Conservation (phyloP, 768 basidiomycete genomes). For the Mycena olivaceomarginata region DNA sequence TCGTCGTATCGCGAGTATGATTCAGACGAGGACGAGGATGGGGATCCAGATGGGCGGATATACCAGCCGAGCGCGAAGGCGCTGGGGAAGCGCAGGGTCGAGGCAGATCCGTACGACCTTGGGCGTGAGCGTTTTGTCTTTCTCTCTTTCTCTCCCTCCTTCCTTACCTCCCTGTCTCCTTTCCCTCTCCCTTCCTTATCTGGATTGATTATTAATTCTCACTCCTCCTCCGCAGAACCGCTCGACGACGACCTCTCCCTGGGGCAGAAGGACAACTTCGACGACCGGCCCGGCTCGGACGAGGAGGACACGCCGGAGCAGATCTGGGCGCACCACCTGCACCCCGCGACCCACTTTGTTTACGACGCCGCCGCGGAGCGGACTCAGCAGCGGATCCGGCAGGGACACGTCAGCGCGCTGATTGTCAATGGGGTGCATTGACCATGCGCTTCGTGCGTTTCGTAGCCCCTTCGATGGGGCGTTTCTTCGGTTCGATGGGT, state of each 20-base stretch:
- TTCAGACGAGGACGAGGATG: slow-evolving; percentile 46
- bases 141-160: background rate
- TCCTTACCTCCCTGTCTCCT: background rate
- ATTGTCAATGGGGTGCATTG: slow-evolving; percentile 71
- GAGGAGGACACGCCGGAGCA: slow-evolving; percentile 54
- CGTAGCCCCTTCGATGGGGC: background rate
- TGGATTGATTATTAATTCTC: background rate
- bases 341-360: slow-evolving; percentile 79
- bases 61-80: slow-evolving; percentile 89
- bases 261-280: slow-evolving; percentile 56
- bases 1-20: background rate
- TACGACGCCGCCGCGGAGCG: slow-evolving; percentile 96
- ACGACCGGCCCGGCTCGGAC: slow-evolving; percentile 66
- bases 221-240: slow-evolving; percentile 55
- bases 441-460: background rate
- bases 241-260: slow-evolving; percentile 78
- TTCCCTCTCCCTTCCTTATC: background rate
- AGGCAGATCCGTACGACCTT: slow-evolving; percentile 73
- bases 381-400: slow-evolving; percentile 74
- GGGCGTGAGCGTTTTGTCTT: slow-evolving; percentile 20
- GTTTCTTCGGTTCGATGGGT: background rate
- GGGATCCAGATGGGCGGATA: slow-evolving; percentile 61
- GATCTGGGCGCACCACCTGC: slow-evolving; percentile 60
- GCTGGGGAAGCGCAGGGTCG: slow-evolving; percentile 86
- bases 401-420: slow-evolving; percentile 55